phyloP scores from a whole-genome alignment of 805 yeast species.

The Lipomyces anomalus region DNA sequence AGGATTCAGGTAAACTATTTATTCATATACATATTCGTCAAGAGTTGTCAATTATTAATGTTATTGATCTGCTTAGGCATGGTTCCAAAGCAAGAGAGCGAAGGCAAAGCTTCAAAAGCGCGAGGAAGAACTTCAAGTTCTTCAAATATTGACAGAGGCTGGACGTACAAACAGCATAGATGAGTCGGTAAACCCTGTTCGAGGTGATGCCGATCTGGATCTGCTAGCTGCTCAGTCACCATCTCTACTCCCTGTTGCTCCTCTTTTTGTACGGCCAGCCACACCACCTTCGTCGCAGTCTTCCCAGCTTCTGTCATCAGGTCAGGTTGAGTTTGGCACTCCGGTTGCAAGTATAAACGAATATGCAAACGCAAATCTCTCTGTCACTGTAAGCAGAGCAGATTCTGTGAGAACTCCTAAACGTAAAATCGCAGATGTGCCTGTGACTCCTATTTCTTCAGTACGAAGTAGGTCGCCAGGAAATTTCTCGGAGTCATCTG shows the following conservation, averaged over 20 bases:
- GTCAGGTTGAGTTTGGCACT: neutral
- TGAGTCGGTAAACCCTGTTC: neutral
- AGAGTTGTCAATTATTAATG: neutral
- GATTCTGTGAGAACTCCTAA: constrained; percentile 1
- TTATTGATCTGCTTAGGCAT: neutral
- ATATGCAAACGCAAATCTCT: too few species aligned
- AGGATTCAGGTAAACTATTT: constrained; percentile 19
- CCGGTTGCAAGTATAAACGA: too few species aligned
- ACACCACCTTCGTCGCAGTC: neutral
- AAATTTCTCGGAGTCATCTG: neutral
- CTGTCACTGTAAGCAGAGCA: too few species aligned
- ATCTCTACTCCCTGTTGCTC: too few species aligned
- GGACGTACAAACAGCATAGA: constrained; percentile 1
- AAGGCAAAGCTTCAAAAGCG: neutral
- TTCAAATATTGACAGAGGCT: neutral
- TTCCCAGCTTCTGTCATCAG: neutral
- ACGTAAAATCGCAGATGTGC: neutral
- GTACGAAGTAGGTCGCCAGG: constrained; percentile 6
- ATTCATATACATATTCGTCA: neutral
- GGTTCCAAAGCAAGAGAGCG: neutral
- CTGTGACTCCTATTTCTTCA: constrained; percentile 6
- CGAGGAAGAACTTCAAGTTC: neutral
- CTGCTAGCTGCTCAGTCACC: too few species aligned
- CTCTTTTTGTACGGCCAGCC: neutral
- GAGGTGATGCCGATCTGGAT: too few species aligned